Percentiles rank a stretch among this genome's conserved stretches.
phyloP scores from a whole-genome alignment of 2,329 filamentous ascomycete species.

The Akanthomyces dipterigenus region DNA sequence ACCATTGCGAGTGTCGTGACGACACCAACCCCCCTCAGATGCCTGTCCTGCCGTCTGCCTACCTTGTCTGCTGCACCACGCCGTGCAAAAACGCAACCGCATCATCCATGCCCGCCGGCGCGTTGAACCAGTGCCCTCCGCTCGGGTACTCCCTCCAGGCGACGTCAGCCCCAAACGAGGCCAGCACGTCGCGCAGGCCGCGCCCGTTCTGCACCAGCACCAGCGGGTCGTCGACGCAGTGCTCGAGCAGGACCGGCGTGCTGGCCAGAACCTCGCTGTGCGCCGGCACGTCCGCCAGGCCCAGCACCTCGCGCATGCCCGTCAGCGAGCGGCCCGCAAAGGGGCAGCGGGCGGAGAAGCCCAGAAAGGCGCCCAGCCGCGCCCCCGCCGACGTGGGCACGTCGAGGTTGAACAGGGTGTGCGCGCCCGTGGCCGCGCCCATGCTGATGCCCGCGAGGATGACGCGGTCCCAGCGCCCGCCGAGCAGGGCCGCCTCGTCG shows the following conservation, averaged over 20 bases:
- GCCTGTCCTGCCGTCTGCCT: neutral
- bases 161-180: conserved; percentile 31
- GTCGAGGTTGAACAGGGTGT: conserved; percentile 30
- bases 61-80: neutral
- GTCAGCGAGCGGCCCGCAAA: conserved; percentile 26
- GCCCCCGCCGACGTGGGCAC: conserved; percentile 13
- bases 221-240: conserved; percentile 37
- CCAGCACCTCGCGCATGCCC: conserved; percentile 27
- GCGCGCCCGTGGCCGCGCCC: conserved; percentile 35
- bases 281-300: conserved; percentile 18
- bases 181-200: conserved; percentile 27
- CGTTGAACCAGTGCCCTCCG: conserved; percentile 40
- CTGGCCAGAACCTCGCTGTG: conserved; percentile 28
- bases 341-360: conserved; percentile 30
- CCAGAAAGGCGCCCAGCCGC: conserved; percentile 28
- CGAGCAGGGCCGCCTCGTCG: conserved; percentile 29
- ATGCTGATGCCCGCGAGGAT: conserved; percentile 41
- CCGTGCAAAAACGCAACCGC: conserved; percentile 27
- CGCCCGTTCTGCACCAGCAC: conserved; percentile 32
- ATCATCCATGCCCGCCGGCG: conserved; percentile 37
- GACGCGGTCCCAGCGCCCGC: conserved; percentile 31
- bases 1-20: too few species aligned
- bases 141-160: conserved; percentile 34
- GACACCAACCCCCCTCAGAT: too few species aligned
- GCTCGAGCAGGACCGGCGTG: conserved; percentile 39